phyloP scores from a whole-genome alignment of 768 basidiomycete species.

The Cystofilobasidium capitatum region DNA sequence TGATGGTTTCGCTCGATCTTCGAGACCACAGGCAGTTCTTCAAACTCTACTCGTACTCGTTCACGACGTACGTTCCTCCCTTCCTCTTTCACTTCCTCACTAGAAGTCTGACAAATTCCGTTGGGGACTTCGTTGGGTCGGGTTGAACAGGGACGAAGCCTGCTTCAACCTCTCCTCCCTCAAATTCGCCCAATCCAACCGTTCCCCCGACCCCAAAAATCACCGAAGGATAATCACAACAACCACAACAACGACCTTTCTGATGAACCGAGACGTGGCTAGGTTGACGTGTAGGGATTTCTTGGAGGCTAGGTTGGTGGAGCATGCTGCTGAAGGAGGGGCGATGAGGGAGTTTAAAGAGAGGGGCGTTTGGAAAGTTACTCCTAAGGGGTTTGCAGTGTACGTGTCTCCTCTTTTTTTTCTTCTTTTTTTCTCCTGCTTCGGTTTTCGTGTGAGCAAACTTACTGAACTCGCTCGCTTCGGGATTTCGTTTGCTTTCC shows the following conservation, averaged over 20 bases:
- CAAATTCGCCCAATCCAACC: slow-evolving; percentile 98
- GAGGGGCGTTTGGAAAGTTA: slow-evolving; percentile 86
- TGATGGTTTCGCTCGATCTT: slow-evolving; percentile 85
- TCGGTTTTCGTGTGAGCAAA: too few species aligned
- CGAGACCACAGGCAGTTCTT: slow-evolving; percentile 93
- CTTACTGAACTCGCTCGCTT: background rate
- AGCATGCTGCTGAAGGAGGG: slow-evolving; percentile 87
- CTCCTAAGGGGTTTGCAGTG: slow-evolving; percentile 97
- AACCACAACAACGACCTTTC: slow-evolving; percentile 97
- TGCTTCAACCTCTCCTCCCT: slow-evolving; percentile 84
- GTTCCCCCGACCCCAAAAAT: slow-evolving; percentile 95
- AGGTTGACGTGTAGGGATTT: slow-evolving; percentile 99
- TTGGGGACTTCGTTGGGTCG: slow-evolving; percentile 3
- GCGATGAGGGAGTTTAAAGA: slow-evolving; percentile 94
- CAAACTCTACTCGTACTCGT: slow-evolving; percentile 84
- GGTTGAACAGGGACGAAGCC: slow-evolving; percentile 89
- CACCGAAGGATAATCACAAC: slow-evolving; percentile 96
- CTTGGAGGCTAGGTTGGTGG: slow-evolving; percentile 95
- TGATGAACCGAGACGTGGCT: slow-evolving; percentile 99
- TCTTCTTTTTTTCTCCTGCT: background rate
- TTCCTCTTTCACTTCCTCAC: background rate
- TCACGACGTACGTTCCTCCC: slow-evolving; percentile 67
- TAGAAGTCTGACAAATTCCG: background rate
- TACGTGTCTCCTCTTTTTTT: background rate
- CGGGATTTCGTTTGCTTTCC: background rate